Percentiles rank a stretch among this genome's conserved stretches.
Conservation (phyloP, 2,329 filamentous ascomycete species). For the Aphanocladium album region DNA sequence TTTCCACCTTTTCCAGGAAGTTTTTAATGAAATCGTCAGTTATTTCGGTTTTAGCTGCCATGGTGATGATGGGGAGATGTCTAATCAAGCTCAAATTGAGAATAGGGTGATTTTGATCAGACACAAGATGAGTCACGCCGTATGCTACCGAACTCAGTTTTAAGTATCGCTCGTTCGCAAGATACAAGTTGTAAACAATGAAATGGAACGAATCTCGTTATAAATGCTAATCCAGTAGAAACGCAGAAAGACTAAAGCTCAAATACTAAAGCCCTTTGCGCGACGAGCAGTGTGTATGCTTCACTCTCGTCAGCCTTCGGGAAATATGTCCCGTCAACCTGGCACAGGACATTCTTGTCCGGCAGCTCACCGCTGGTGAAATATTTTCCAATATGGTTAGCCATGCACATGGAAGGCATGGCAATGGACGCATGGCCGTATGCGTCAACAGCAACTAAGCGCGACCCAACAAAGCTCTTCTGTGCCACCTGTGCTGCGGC, state of each 20-base stretch:
- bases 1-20: neutral
- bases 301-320: slow-evolving; percentile 22
- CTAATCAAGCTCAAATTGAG: no score
- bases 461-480: slow-evolving; percentile 31
- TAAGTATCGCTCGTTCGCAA: neutral
- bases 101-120: neutral
- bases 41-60: neutral
- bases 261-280: slow-evolving; percentile 1
- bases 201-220: no score
- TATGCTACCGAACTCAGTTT: neutral
- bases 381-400: slow-evolving; percentile 30
- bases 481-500: slow-evolving; percentile 33
- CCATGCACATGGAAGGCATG: slow-evolving; percentile 32
- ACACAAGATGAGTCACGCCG: neutral
- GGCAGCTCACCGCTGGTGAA: slow-evolving; percentile 35
- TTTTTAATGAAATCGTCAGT: neutral
- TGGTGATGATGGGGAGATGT: neutral
- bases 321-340: slow-evolving; percentile 36
- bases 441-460: slow-evolving; percentile 35
- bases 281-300: no score
- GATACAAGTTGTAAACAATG: no score
- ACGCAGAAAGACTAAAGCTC: neutral
- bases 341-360: slow-evolving; percentile 29
- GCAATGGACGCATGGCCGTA: slow-evolving; percentile 40
- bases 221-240: no score